phyloP scores from a whole-genome alignment of 2,329 filamentous ascomycete genomes.

The Pseudogymnoascus sp. region DNA sequence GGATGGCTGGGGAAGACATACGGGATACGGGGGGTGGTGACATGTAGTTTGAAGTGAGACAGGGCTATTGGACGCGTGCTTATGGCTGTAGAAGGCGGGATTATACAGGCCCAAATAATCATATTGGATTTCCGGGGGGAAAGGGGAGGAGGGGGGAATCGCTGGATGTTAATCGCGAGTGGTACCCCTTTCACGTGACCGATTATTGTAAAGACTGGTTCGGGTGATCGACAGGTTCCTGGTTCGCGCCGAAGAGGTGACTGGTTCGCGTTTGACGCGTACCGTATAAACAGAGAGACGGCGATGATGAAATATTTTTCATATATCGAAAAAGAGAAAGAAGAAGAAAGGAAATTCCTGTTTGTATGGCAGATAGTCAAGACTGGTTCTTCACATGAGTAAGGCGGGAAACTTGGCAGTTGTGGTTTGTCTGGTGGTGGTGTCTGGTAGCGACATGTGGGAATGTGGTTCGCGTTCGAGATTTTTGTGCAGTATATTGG shows the following conservation, averaged over 20 bases:
- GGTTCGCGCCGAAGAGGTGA: not conserved
- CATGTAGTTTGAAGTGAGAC: not conserved
- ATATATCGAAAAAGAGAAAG: too few relatives aligned
- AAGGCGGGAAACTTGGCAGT: not conserved
- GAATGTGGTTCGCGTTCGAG: too few relatives aligned
- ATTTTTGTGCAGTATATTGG: too few relatives aligned
- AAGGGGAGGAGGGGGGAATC: not conserved
- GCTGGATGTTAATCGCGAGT: not conserved
- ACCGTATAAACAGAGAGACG: too few relatives aligned
- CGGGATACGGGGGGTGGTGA: not conserved
- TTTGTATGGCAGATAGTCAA: too few relatives aligned
- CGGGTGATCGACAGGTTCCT: not conserved
- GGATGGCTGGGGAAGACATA: not conserved
- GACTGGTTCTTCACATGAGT: not conserved
- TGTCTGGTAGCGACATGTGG: too few relatives aligned
- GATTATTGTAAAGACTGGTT: too few relatives aligned
- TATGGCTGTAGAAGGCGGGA: not conserved
- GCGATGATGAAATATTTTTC: not conserved
- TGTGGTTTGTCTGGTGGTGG: too few relatives aligned
- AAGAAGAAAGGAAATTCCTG: too few relatives aligned
- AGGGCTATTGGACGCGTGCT: not conserved
- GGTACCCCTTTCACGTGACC: not conserved
- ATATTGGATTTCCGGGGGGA: not conserved
- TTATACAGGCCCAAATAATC: not conserved
- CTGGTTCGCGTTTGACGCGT: too few relatives aligned